Conservation (phyloP, 106 monocot genomes). For the Phalaenopsis aphrodite region DNA sequence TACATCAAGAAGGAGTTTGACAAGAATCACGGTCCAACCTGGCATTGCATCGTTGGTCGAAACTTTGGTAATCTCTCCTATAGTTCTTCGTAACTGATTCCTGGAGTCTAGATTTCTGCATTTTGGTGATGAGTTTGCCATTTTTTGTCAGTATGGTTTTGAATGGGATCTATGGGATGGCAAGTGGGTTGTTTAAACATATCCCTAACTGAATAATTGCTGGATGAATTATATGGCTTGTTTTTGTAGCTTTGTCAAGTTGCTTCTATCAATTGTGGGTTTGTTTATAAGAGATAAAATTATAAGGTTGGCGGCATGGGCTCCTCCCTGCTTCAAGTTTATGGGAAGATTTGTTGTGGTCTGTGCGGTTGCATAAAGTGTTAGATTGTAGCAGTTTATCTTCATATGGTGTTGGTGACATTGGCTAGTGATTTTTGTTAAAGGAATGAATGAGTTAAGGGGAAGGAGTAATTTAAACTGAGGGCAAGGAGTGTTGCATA, state of each 20-base stretch:
- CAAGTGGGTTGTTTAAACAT: background rate
- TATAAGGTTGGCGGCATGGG: too few relatives aligned
- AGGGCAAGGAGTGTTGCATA: background rate
- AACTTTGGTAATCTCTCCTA: conserved; percentile 63
- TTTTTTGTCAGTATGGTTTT: background rate
- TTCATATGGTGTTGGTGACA: background rate
- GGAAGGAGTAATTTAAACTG: background rate
- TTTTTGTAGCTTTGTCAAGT: background rate
- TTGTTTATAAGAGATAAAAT: background rate
- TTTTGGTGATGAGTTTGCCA: background rate
- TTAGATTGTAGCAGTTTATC: background rate
- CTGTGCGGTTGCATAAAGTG: background rate
- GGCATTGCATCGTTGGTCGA: conserved; percentile 98
- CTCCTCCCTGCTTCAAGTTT: background rate
- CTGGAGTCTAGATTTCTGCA: background rate
- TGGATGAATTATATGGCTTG: background rate
- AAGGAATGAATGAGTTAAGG: background rate
- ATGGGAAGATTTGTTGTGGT: background rate
- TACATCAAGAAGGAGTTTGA: conserved; percentile 99
- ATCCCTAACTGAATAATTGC: background rate
- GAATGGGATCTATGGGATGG: background rate
- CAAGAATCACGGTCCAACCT: conserved; percentile 79
- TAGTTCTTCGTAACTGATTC: background rate
- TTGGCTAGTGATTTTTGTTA: background rate
- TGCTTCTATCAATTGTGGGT: background rate